Base-by-base conservation (phyloP, 495 filamentous ascomycete species). In the Parachaetomium inaequale region DNA sequence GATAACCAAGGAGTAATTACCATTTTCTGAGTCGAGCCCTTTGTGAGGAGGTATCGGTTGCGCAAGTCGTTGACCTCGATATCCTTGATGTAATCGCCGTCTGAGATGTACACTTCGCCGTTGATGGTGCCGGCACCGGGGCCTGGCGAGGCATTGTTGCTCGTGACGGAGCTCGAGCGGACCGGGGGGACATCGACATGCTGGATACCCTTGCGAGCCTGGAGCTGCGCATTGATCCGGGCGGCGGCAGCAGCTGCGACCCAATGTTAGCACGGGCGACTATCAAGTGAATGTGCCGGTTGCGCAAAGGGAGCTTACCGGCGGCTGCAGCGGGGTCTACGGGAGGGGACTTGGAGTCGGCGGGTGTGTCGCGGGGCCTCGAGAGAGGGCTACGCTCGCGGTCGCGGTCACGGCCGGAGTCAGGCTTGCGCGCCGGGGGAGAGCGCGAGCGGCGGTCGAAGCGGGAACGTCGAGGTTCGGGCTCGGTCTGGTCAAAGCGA, bases 21-120 rank as follows among this genome's bases (percentile, higher is more conserved):
- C 94, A 93, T 96, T 84, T 96, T 95, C 82, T 98, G 94, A 65
- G 92, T 96, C 69, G 90, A 88, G 66, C 94, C 93, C 83, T 96
- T 98, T 64, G 94, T 98, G 79, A 98, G 84, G 74, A 92, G 90
- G 72, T 98, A 98, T 66, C 93, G 89, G 74, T 98, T 98, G 68
- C 93, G 91, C 67, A 98, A 77, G 73, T 97, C 92, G 79, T 98
- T 98, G 75, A 98, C 91, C 75, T 98, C 94, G 70, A 98, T 96
- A 71, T 98, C 94, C 74, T 91, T 91, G 77, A 98, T 96, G 69
- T 90, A 97, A 72, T 98, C 94, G 62, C 94, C 94, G 71, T 96
- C 94, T 25, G 91, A 88, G 67, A 94, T 89, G 72, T 97, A 97
- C 76, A 94, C 86, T 64, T 96, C 92, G 64, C 87, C 84, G 66